Evolutionary conservation across 176 grass and related monocot species (phyloP), one percentile per base, ranked within the genome.

Genomic region (Metroxylon sagu): DNA sequence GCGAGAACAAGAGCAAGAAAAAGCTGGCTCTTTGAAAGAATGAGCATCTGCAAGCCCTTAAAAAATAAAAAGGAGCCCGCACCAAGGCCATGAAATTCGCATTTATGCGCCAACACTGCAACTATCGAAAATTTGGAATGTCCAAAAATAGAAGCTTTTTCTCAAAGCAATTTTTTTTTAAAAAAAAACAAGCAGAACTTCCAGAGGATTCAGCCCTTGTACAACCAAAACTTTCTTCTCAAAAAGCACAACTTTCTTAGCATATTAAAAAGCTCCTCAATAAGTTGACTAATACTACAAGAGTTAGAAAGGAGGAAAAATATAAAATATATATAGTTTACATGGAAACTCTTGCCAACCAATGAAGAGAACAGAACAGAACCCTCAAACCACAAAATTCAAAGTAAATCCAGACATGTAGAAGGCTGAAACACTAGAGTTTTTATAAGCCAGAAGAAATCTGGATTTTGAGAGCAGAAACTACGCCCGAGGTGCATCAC

Each of bases 101-200:
- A 39, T 14, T 5, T 56, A 59, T 56, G 25, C 60, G 27, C 18
- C 26, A 25, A 66, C 18, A 66, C 3, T 16, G 62, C 71, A 85
- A 67, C 76, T 64, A 19, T 76, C 85, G 67, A 79, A 79, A 67
- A 88, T 81, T 14, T 92, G 84, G 74, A 92, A 98, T 63, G 89
- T 92, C 93, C 93, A 98, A 64, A 92, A 98, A 51, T 85, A 92
- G 15, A 88, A 88, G 63, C 81, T 80, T 30, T 30, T 97, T 91
- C 21, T 79, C 68, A 15, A 78, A 17, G 6, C 69, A 29, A 19
- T 72, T 50, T 66, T 67, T 75, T 79, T 77, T 68, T 50, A 57
- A 62, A 71, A 50, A 57, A 62, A 71, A 50, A 6, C 49, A 66
- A 64, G 61, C 16, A 67, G 66, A 61, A 4, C 58, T 81, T 79